Evolutionary conservation across 2,329 filamentous ascomycete genomes (phyloP), one percentile per base, ranked within the genome.

Genomic region (Hymenoscyphus occultus): DNA sequence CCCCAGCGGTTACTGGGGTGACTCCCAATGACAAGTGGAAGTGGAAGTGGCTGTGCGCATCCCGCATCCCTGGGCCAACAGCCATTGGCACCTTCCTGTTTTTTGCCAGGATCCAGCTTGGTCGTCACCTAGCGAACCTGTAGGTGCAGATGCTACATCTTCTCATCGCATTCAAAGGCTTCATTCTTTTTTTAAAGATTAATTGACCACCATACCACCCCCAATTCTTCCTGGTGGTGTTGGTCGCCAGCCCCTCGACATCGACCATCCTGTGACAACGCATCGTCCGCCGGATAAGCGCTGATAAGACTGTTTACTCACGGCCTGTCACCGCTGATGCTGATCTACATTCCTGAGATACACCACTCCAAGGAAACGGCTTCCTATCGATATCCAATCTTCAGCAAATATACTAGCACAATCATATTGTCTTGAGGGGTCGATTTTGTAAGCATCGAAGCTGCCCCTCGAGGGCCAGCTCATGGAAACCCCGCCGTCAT

Each of bases 401-500:
- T 16, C 35, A 62, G 48, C 57, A 45, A 7, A 48, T 5, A 31
- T 12, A 35, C n/a, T 42, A 2, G 12, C 14, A 45, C 31, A 31
- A 13, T 42, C 31, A 6, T 32, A 16, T 60, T 19, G 28, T 48
- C 32, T 31, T 19, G 14, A 31, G 22, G 12, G 16, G 19, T 19
- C 28, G 39, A 45, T 40, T 62, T 42, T 60, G 58, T 39, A 39
- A 58, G 35, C 5, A 42, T 42, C 40, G 12, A 45, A 61, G 67
- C 67, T 69, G 67, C 67, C 64, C 57, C 57, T 65, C 57, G 67
- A 67, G 65, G 65, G 67, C 67, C 61, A 66, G 64, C 64, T 45
- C 61, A 28, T 35, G 40, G 45, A 40, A 61, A 48, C 56, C 64
- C 65, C 69, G 69, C 69, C 71, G 63, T 61, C 40, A 75, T 75